Evolutionary conservation across 495 filamentous ascomycete species (phyloP), one percentile per base, ranked within the genome.

Genomic region (Penicillium cataractarum): DNA sequence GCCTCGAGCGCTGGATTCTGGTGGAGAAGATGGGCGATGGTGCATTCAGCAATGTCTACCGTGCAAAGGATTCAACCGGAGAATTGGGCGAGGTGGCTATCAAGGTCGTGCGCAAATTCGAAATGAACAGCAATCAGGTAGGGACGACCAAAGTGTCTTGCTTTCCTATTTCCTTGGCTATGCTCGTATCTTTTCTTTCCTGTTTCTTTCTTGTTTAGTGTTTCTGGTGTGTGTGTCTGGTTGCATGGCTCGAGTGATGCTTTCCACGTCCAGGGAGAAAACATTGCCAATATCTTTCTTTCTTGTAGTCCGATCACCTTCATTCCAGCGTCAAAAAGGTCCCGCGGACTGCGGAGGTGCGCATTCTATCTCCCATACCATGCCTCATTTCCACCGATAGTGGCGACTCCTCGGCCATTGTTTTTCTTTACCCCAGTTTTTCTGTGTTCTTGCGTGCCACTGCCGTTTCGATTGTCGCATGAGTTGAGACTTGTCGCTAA

Each of bases 11-110:
- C 65, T 99, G 90, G 89, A 86, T 89, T 57, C 75, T 99, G 44
- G 6, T 96, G 40, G 93, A 98, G 76, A 99, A 99, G 83, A 99
- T 99, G 95, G 95, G 95, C 56, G 95, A 99, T 68, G 95, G 95
- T 55, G 95, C 95, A 46, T 99, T 99, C 83, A 97, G 94, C 82
- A 99, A 99, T 63, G 95, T 99, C 58, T 99, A 97, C 74, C 87
- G 91, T 4, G 95, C 96, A 19, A 82, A 81, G 60, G 96, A 99
- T 74, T 82, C 79, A 33, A 80, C 77, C 5, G 87, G 88, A 22
- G 79, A 89, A 55, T 83, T 83, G 42, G 88, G 86, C 44, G 90
- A 99, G 69, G 92, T 95, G 17, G 95, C 95, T 48, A 98, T 99
- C 84, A 99, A 99, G 72, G 95, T 99, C 24, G 95, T 99, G 57